phyloP scores from a whole-genome alignment of 179 eudicot genomes.

The Monotropa hypopitys region DNA sequence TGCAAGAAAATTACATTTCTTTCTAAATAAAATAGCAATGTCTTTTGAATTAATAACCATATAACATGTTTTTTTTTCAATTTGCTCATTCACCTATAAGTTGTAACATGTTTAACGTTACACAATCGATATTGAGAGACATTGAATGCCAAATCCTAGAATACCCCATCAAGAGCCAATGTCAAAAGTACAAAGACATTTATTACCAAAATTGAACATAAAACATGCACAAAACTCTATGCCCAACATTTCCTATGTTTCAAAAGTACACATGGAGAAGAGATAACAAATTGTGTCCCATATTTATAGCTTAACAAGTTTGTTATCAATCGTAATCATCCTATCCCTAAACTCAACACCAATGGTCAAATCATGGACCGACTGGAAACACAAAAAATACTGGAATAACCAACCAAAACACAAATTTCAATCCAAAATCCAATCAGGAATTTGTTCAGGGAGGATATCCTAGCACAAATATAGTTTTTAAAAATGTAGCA shows the following conservation, averaged over 20 bases:
- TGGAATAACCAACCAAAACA: too few species aligned
- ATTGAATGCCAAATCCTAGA: neutral
- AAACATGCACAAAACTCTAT: neutral
- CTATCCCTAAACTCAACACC: constrained; percentile 11
- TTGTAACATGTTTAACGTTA: neutral
- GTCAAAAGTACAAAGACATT: neutral
- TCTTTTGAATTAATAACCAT: neutral
- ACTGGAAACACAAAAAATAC: too few species aligned
- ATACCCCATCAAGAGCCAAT: neutral
- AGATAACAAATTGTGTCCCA: constrained; percentile 5
- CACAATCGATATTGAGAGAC: neutral
- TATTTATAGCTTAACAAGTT: constrained; percentile 12
- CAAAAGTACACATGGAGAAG: neutral
- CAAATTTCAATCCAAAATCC: too few species aligned
- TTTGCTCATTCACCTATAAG: too few species aligned
- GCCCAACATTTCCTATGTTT: neutral
- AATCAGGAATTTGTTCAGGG: too few species aligned
- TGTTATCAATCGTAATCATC: constrained; percentile 10
- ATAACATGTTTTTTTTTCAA: neutral
- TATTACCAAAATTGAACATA: too few species aligned
- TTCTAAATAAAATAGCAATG: neutral
- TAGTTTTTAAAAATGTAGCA: too few species aligned
- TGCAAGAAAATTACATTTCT: neutral
- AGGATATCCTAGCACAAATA: too few species aligned
- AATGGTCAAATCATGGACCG: constrained; percentile 13